These are phyloP conservation scores for Cyclostephanos invisitatus DNA, from an alignment of 108 stramenopile genomes.

Conservation along the genomic window DNA sequence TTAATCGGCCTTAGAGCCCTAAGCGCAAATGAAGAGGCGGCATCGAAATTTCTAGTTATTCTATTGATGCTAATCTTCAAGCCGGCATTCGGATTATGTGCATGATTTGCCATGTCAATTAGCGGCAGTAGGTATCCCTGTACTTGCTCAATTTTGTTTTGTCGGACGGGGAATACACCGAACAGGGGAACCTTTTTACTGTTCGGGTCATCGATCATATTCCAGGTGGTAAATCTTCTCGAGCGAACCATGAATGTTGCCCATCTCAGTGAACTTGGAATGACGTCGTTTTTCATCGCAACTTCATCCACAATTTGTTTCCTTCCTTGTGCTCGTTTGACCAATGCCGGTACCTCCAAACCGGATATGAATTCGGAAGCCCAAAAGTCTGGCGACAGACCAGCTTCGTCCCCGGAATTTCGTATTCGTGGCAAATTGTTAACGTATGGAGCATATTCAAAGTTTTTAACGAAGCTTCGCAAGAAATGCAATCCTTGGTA, in stretches of 20 bases:
- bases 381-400: slow-evolving; percentile 35
- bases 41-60: slow-evolving; percentile 25
- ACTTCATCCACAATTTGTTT: slow-evolving; percentile 10
- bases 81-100: slow-evolving; percentile 17
- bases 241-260: slow-evolving; percentile 26
- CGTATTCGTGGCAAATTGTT: slow-evolving; percentile 12
- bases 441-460: slow-evolving; percentile 12
- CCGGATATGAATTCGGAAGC: neutral
- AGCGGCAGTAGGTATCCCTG: slow-evolving; percentile 23
- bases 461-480: neutral
- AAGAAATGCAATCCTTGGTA: slow-evolving; percentile 22
- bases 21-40: slow-evolving; percentile 12
- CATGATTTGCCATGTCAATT: slow-evolving; percentile 36
- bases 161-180: neutral
- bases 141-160: slow-evolving; percentile 16
- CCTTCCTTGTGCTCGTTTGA: slow-evolving; percentile 8
- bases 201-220: slow-evolving; percentile 15
- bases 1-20: slow-evolving; percentile 10
- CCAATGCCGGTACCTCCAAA: slow-evolving; percentile 8
- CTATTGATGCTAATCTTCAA: slow-evolving; percentile 25
- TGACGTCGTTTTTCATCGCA: slow-evolving; percentile 5
- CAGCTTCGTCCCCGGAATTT: slow-evolving; percentile 9
- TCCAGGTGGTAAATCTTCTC: slow-evolving; percentile 25
- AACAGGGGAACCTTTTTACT: slow-evolving; percentile 4
- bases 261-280: slow-evolving; percentile 19